phyloP scores from a whole-genome alignment of 495 filamentous ascomycete genomes.

The Massariosphaeria phaeospora region DNA sequence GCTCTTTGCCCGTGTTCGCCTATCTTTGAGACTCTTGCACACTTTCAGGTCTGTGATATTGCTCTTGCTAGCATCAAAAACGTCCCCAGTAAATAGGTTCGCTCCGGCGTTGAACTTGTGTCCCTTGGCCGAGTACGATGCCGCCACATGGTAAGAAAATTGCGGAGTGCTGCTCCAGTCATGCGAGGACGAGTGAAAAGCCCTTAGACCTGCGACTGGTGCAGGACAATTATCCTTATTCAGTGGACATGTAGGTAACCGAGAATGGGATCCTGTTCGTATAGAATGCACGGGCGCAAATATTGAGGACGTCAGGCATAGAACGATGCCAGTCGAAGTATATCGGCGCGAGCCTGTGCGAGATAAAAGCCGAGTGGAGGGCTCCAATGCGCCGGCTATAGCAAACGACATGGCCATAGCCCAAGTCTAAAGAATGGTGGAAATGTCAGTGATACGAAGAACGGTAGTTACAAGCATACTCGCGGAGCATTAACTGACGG shows the following conservation, averaged over 20 bases:
- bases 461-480: not conserved
- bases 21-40: conserved; percentile 44
- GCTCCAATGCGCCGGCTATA: conserved; percentile 15
- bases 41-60: conserved; percentile 20
- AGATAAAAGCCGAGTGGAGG: conserved; percentile 5
- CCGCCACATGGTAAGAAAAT: conserved; percentile 62
- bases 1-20: conserved; percentile 61
- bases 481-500: not conserved
- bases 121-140: conserved; percentile 73
- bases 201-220: conserved; percentile 4
- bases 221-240: conserved; percentile 14
- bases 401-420: conserved; percentile 27
- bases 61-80: conserved; percentile 18
- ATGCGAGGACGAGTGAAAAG: conserved; percentile 21
- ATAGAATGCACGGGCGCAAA: conserved; percentile 10
- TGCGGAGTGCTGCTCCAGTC: conserved; percentile 21
- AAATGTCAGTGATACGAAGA: conserved; percentile 9
- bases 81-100: conserved; percentile 29
- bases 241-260: conserved; percentile 17
- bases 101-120: conserved; percentile 59
- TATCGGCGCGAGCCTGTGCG: conserved; percentile 8
- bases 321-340: conserved; percentile 15
- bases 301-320: conserved; percentile 23
- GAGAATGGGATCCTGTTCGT: conserved; percentile 1
- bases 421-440: conserved; percentile 8